Percentiles rank a stretch among this genome's conserved stretches.
These are phyloP conservation scores for Ceriops tagal DNA, from an alignment of 345 rosid species.

Conservation along the genomic window DNA sequence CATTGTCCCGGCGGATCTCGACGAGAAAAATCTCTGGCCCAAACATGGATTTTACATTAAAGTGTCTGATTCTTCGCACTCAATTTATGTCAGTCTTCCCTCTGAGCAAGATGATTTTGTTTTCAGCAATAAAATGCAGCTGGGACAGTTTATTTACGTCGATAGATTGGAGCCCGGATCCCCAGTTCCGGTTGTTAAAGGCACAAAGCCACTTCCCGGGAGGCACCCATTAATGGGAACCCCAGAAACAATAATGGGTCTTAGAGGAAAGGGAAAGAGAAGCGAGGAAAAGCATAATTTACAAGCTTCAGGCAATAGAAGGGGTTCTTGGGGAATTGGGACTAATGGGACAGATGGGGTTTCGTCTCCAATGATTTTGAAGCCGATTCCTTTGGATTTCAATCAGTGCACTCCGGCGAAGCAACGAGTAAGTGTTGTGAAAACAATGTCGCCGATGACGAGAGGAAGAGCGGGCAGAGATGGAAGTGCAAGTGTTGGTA, in stretches of 20 bases:
- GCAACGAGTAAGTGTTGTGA: slow-evolving; percentile 30
- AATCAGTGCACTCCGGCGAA: slow-evolving; percentile 84
- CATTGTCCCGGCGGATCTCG: slow-evolving; percentile 93
- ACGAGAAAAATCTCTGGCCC: slow-evolving; percentile 85
- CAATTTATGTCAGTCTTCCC: slow-evolving; percentile 87
- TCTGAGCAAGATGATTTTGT: slow-evolving; percentile 74
- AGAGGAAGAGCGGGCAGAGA: slow-evolving; percentile 46
- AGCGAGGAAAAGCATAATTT: slow-evolving; percentile 36
- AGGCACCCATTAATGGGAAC: slow-evolving; percentile 86
- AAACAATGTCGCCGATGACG: slow-evolving; percentile 57
- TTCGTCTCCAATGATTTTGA: slow-evolving; percentile 61
- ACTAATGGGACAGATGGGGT: slow-evolving; percentile 37
- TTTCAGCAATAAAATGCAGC: slow-evolving; percentile 84
- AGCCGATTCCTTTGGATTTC: slow-evolving; percentile 82
- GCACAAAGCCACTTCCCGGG: slow-evolving; percentile 85
- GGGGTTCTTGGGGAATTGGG: slow-evolving; percentile 82
- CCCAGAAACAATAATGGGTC: slow-evolving; percentile 79
- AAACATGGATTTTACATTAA: slow-evolving; percentile 89
- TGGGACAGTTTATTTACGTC: slow-evolving; percentile 87
- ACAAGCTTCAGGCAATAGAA: slow-evolving; percentile 37
- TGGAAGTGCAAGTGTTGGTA: slow-evolving; percentile 27
- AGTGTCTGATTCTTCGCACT: slow-evolving; percentile 89
- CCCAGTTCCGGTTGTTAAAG: slow-evolving; percentile 80
- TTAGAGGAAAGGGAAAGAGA: slow-evolving; percentile 48
- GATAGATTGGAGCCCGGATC: slow-evolving; percentile 89